These are phyloP conservation scores for Suillus americanus DNA, from an alignment of 768 basidiomycete genomes.

Conservation along the genomic window DNA sequence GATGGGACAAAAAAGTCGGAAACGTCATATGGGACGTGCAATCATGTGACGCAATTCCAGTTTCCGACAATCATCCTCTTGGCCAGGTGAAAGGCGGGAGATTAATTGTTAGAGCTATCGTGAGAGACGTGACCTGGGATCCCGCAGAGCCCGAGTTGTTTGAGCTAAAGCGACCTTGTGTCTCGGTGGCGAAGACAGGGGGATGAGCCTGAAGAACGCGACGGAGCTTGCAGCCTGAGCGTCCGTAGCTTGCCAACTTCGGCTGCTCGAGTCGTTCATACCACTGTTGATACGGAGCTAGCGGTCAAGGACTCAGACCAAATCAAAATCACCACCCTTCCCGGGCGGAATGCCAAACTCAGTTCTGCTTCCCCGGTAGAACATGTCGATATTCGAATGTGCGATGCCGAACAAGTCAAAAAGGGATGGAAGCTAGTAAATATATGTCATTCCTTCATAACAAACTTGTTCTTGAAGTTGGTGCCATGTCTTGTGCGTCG, in stretches of 20 bases:
- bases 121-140: constrained; percentile 7
- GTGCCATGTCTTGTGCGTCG: background rate
- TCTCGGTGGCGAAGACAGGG: background rate
- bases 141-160: background rate
- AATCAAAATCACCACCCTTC: background rate
- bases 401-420: background rate
- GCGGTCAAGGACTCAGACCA: background rate
- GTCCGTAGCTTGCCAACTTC: background rate
- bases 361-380: background rate
- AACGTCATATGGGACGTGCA: constrained; percentile 3
- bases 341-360: background rate
- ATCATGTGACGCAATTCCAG: background rate
- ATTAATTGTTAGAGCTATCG: constrained; percentile 2
- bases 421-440: background rate
- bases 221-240: background rate
- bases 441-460: background rate
- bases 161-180: background rate
- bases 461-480: background rate
- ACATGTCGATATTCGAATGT: background rate
- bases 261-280: background rate
- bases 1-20: background rate
- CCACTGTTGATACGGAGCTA: background rate
- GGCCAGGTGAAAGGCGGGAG: constrained; percentile 6
- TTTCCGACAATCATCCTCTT: constrained; percentile 1
- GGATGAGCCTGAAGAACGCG: background rate